phyloP scores from a whole-genome alignment of 2,329 filamentous ascomycete genomes.

The Cytospora piceicola region DNA sequence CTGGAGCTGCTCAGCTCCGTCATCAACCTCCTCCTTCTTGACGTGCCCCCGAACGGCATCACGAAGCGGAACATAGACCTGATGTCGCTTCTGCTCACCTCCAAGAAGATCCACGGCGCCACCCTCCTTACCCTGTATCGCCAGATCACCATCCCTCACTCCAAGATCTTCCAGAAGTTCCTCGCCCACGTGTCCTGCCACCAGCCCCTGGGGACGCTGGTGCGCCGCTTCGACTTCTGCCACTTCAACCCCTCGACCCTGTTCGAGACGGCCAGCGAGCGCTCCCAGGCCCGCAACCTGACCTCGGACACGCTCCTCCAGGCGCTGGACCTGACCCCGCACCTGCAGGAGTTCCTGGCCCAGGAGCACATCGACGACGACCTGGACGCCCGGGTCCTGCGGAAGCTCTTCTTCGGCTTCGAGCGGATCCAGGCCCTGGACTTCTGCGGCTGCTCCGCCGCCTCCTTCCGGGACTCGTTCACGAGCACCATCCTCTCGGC shows the following conservation, averaged over 20 bases:
- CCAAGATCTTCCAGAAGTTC: constrained; percentile 81
- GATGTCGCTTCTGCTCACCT: constrained; percentile 76
- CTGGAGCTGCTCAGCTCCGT: constrained; percentile 73
- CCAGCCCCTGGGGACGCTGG: constrained; percentile 71
- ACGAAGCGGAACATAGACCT: constrained; percentile 78
- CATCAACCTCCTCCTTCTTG: constrained; percentile 73
- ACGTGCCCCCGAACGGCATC: constrained; percentile 75
- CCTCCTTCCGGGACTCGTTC: constrained; percentile 69
- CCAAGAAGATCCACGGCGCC: constrained; percentile 71
- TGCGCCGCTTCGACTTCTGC: constrained; percentile 80
- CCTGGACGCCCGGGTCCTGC: constrained; percentile 67
- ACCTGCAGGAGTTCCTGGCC: constrained; percentile 75
- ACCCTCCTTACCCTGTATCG: constrained; percentile 77
- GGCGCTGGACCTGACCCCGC: constrained; percentile 72
- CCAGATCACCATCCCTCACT: constrained; percentile 82
- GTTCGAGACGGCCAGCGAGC: constrained; percentile 75
- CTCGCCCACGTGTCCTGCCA: constrained; percentile 69
- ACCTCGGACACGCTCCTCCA: constrained; percentile 73
- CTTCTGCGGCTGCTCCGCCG: constrained; percentile 75
- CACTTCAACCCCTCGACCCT: constrained; percentile 82
- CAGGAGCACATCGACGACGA: constrained; percentile 84
- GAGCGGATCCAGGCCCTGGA: constrained; percentile 70
- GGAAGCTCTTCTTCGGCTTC: constrained; percentile 71
- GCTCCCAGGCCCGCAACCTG: constrained; percentile 74
- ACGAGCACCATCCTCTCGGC: constrained; percentile 53